A percentile compares a stretch with the other conserved stretches of the same genome.
Conservation (phyloP, 305 asterid species). For the Fraxinus greggii region DNA sequence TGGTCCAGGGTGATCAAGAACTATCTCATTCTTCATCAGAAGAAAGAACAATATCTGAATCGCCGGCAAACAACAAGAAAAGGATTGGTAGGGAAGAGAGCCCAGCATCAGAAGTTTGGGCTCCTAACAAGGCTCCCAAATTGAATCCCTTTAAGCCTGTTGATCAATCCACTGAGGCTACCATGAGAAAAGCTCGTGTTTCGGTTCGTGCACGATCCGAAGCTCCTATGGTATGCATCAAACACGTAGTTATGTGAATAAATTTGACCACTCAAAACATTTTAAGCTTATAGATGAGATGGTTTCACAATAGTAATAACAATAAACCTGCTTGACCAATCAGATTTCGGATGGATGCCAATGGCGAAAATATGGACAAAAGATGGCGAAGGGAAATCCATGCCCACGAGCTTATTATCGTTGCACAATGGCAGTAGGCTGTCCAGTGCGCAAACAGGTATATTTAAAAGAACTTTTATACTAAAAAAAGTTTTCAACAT, state of each 20-base stretch:
- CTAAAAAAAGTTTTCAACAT: background rate
- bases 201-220: slow-evolving; percentile 97
- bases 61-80: slow-evolving; percentile 40
- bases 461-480: background rate
- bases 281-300: background rate
- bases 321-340: background rate
- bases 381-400: slow-evolving; percentile 81
- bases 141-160: slow-evolving; percentile 38
- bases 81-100: slow-evolving; percentile 48
- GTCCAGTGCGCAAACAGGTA: slow-evolving; percentile 76
- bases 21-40: slow-evolving; percentile 46
- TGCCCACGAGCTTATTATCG: slow-evolving; percentile 79
- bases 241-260: background rate
- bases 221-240: slow-evolving; percentile 65
- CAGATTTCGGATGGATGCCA: slow-evolving; percentile 82
- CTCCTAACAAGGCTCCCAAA: slow-evolving; percentile 48
- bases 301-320: background rate
- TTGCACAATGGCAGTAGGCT: slow-evolving; percentile 72
- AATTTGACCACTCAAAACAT: background rate
- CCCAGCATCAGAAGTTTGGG: slow-evolving; percentile 73
- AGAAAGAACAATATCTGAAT: slow-evolving; percentile 50
- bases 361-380: slow-evolving; percentile 82
- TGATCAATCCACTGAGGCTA: slow-evolving; percentile 64
- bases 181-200: slow-evolving; percentile 93
- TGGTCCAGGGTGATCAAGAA: slow-evolving; percentile 36